Evolutionary conservation across 805 yeast genomes (phyloP).

Genomic region (Metschnikowia matae): DNA sequence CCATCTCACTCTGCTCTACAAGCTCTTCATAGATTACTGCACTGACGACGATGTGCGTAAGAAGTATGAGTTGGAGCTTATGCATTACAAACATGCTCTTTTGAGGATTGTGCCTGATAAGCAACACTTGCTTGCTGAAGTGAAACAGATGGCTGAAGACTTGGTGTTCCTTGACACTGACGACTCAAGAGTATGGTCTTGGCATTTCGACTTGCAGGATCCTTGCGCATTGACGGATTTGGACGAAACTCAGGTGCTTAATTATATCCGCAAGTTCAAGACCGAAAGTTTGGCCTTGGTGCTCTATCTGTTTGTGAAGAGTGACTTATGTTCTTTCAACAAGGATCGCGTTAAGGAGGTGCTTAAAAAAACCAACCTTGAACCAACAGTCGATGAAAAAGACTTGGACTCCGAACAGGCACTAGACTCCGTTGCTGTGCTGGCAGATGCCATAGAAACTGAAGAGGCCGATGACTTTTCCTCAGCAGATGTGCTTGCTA

Average conservation of each 20-base stretch:
- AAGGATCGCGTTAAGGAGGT: conserved; percentile 23
- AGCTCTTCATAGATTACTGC: conserved; percentile 49
- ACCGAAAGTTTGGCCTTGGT: conserved; percentile 58
- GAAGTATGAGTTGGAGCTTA: conserved; percentile 52
- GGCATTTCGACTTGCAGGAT: conserved; percentile 74
- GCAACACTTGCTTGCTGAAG: conserved; percentile 30
- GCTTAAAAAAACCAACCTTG: conserved; percentile 12
- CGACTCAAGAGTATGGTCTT: conserved; percentile 64
- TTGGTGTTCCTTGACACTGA: conserved; percentile 66
- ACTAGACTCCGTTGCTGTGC: conserved; percentile 6
- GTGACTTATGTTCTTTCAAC: conserved; percentile 66
- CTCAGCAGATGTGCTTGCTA: conserved; percentile 48
- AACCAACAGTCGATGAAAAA: not conserved
- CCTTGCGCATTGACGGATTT: conserved; percentile 45
- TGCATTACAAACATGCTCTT: conserved; percentile 54
- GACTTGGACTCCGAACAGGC: conserved; percentile 9
- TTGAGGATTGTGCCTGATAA: conserved; percentile 55
- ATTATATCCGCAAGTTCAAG: conserved; percentile 54
- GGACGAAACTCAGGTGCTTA: conserved; percentile 43
- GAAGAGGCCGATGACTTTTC: conserved; percentile 20
- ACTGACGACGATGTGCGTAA: conserved; percentile 61
- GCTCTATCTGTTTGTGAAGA: conserved; percentile 57
- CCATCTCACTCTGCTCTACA: conserved; percentile 50
- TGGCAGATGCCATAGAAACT: conserved; percentile 7
- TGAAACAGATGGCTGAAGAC: conserved; percentile 60